Conservation (phyloP, 345 rosid genomes). For the Tarenaya hassleriana region DNA sequence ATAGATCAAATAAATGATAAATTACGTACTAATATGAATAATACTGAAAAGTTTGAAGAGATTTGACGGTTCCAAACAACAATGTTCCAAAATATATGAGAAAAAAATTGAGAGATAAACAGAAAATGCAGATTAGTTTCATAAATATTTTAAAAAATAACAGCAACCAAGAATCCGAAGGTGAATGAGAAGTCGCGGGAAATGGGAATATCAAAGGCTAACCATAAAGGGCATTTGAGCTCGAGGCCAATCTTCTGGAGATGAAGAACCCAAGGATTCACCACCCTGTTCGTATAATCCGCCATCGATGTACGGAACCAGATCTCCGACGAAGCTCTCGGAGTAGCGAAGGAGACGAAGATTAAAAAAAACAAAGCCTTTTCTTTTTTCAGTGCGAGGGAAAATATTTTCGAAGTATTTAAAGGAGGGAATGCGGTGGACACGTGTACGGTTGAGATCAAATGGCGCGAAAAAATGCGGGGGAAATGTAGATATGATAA, state of each 20-base stretch:
- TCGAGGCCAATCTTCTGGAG: conserved; percentile 77
- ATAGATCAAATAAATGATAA: too few species aligned
- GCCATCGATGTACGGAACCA: conserved; percentile 33
- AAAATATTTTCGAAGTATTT: not conserved
- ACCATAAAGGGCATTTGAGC: conserved; percentile 91
- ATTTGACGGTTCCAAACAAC: not conserved
- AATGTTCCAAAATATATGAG: not conserved
- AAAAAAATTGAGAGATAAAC: not conserved
- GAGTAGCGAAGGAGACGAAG: not conserved
- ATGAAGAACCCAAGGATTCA: conserved; percentile 74
- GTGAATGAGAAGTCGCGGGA: not conserved
- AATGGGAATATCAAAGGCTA: conserved; percentile 6
- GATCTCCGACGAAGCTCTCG: conserved; percentile 23
- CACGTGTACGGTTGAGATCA: conserved; percentile 35
- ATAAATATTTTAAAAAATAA: not conserved
- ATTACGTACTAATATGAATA: too few species aligned
- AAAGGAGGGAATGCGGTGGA: not conserved
- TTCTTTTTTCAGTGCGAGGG: conserved; percentile 15
- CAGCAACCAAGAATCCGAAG: too few species aligned
- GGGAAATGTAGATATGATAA: conserved; percentile 13
- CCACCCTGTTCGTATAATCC: conserved; percentile 27
- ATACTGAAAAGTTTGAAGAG: not conserved
- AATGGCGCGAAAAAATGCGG: conserved; percentile 26
- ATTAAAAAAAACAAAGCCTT: not conserved
- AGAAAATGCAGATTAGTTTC: not conserved